These are phyloP conservation scores for Chlamydomonas sp. DNA, from an alignment of 139 green algal species.

Conservation along the genomic window DNA sequence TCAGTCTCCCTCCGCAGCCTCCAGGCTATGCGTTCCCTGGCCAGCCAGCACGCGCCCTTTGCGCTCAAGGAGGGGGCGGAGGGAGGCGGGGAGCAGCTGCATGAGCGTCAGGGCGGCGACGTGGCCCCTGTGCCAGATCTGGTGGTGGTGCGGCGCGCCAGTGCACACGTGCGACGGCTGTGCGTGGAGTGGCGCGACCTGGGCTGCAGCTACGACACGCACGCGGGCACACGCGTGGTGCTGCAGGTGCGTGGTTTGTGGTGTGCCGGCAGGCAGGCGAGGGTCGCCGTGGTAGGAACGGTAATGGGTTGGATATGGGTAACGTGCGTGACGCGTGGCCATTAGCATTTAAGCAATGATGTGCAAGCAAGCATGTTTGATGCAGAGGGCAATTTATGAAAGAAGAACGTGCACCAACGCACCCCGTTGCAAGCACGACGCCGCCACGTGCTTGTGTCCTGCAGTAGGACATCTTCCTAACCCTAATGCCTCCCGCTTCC, in stretches of 20 bases:
- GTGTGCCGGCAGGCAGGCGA: background rate
- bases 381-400: too few relatives aligned
- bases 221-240: conserved; percentile 32
- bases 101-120: background rate
- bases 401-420: too few relatives aligned
- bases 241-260: conserved; percentile 35
- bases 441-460: too few relatives aligned
- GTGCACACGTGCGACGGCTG: conserved; percentile 29
- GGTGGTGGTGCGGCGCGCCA: conserved; percentile 37
- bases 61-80: too few relatives aligned
- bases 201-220: conserved; percentile 49
- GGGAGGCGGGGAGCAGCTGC: too few relatives aligned
- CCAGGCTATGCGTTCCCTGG: too few relatives aligned
- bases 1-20: too few relatives aligned
- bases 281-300: background rate
- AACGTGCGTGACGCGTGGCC: background rate
- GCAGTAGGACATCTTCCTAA: too few relatives aligned
- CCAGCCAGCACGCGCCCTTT: too few relatives aligned
- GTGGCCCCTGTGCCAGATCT: background rate
- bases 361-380: too few relatives aligned
- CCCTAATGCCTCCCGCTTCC: background rate
- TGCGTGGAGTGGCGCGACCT: conserved; percentile 53
- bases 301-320: too few relatives aligned
- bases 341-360: background rate
- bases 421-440: too few relatives aligned